phyloP scores from a whole-genome alignment of 257 asterid species.

The Solanum arcanum region DNA sequence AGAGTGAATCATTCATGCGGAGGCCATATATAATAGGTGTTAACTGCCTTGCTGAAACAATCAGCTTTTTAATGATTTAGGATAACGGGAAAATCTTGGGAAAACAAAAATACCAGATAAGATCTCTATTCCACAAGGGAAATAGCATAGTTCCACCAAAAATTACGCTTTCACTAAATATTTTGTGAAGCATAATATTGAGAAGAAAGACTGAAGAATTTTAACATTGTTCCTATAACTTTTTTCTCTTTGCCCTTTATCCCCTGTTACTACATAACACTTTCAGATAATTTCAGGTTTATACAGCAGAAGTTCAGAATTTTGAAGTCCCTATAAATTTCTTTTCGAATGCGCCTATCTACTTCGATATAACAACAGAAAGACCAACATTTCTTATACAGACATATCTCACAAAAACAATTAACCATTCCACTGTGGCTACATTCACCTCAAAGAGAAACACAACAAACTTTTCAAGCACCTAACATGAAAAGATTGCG shows the following conservation, averaged over 20 bases:
- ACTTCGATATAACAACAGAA: background rate
- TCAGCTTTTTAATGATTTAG: background rate
- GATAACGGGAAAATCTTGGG: background rate
- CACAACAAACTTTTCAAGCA: background rate
- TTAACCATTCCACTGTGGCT: background rate
- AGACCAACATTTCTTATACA: background rate
- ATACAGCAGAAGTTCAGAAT: background rate
- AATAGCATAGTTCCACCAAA: background rate
- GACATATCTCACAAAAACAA: background rate
- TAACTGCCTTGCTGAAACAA: background rate
- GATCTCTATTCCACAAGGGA: background rate
- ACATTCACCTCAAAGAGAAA: background rate
- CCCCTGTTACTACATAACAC: background rate
- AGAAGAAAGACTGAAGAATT: background rate
- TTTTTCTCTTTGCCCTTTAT: background rate
- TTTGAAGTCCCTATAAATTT: background rate
- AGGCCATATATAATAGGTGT: background rate
- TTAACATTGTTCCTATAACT: background rate
- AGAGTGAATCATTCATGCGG: background rate
- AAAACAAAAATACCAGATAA: background rate
- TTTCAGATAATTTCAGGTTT: background rate
- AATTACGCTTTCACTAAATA: background rate
- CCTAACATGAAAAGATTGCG: background rate
- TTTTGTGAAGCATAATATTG: background rate
- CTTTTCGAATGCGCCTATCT: background rate